A percentile compares a stretch with the other conserved stretches of the same genome.
phyloP scores from a whole-genome alignment of 305 asterid species.

The Ruellia speciosa region DNA sequence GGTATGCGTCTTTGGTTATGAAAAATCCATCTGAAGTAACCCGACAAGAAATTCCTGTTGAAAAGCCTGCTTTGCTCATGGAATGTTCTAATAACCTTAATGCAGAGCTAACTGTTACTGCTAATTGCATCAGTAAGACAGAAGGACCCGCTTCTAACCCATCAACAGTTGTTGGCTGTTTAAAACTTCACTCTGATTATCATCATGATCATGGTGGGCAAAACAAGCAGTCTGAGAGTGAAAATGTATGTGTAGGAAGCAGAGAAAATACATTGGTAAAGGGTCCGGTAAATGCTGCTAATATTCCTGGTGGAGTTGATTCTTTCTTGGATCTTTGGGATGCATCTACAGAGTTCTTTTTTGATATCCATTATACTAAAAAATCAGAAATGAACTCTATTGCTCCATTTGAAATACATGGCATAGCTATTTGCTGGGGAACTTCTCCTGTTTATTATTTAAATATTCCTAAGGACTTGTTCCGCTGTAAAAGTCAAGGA shows the following conservation, averaged over 20 bases:
- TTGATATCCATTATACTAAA: conserved; percentile 74
- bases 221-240: conserved; percentile 32
- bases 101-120: conserved; percentile 18
- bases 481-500: conserved; percentile 34
- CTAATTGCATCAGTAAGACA: conserved; percentile 22
- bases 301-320: conserved; percentile 74
- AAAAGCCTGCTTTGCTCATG: conserved; percentile 28
- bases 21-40: conserved; percentile 25
- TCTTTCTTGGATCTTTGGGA: conserved; percentile 75
- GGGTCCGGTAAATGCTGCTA: conserved; percentile 67
- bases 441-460: conserved; percentile 80
- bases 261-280: conserved; percentile 37
- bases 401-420: conserved; percentile 80
- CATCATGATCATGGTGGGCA: conserved; percentile 28
- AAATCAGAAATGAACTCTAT: conserved; percentile 53
- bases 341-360: conserved; percentile 55
- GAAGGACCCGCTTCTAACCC: conserved; percentile 29
- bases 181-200: conserved; percentile 23
- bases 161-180: conserved; percentile 25
- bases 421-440: conserved; percentile 89
- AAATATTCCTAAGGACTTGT: conserved; percentile 76
- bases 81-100: conserved; percentile 32
- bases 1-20: conserved; percentile 23
- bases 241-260: conserved; percentile 26
- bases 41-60: conserved; percentile 24